Evolutionary conservation across 352 stramenopile genomes (phyloP), one percentile per base, ranked within the genome.

Genomic region (Phytopythium vexans): DNA sequence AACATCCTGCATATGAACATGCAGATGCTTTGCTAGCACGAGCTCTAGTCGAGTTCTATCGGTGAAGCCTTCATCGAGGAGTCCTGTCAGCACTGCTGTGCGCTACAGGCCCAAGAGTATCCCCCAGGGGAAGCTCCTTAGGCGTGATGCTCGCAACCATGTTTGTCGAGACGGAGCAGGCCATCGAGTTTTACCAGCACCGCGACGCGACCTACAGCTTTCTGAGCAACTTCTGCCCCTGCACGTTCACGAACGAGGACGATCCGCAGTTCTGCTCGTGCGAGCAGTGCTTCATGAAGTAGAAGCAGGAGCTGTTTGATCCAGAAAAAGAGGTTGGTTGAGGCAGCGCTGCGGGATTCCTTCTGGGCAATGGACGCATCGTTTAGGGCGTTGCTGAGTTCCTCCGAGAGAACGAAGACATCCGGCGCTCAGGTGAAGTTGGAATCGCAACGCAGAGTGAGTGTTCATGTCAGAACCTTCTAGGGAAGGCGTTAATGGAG

Each of bases 231-330:
- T 88, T 86, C 44, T 32, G 86, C 33, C 60, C 64, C n/a, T 88
- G 77, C 49, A 57, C 56, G 41, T 86, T 88, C 57, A 52, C 51
- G 12, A 52, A 49, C 0, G 12, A 66, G 27, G 72, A 69, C 1
- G 48, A 37, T 3, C 21, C 21, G 44, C 51, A 56, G 7, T 86
- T 70, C 55, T 80, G 72, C 56, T 88, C 77, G n/a, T 85, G 74
- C 38, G 77, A 88, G 52, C 77, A 88, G 68, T 83, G 56, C 46
- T 86, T 88, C 39, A 86, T 86, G 73, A 88, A 88, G 74, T 47
- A 60, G 21, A 88, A 88, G 61, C 77, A 88, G 55, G 77, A 88
- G 41, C 59, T 66, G 27, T 88, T 86, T 48, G 77, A 88, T 35
- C 64, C 64, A 1, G 41, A 64, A 1, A 88, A 82, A 79, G 53